Conservation (phyloP, 371 early-diverging fungal genomes). For the Mucor piriformis region DNA sequence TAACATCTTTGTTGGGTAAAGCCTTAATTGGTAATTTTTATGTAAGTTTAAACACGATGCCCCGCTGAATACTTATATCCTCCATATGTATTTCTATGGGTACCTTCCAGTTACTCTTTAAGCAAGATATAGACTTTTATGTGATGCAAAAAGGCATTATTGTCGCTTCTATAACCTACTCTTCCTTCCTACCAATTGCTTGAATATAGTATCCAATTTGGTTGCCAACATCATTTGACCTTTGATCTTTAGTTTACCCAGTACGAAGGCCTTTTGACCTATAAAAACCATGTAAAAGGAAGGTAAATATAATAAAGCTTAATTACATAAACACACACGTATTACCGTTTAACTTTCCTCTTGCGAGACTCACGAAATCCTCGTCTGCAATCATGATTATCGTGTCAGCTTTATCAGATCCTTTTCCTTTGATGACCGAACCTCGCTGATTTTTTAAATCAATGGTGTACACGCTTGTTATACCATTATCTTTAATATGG, state of each 20-base stretch:
- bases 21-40: too few relatives aligned
- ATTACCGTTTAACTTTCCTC: conserved; percentile 77
- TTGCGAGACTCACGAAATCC: conserved; percentile 83
- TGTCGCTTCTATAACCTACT: not conserved
- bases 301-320: not conserved
- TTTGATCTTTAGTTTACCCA: conserved; percentile 81
- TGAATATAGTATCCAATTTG: conserved; percentile 70
- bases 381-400: conserved; percentile 65
- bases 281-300: not conserved
- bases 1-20: too few relatives aligned
- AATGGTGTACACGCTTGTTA: conserved; percentile 66
- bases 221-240: conserved; percentile 85
- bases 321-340: not conserved
- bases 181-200: conserved; percentile 29
- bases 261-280: conserved; percentile 75
- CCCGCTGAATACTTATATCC: too few relatives aligned
- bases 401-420: conserved; percentile 63
- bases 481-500: conserved; percentile 65
- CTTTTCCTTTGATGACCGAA: conserved; percentile 61
- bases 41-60: too few relatives aligned
- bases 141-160: too few relatives aligned
- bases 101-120: too few relatives aligned
- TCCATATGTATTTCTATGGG: too few relatives aligned
- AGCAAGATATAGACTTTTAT: too few relatives aligned
- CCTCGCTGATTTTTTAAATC: conserved; percentile 68